Evolutionary conservation across 345 rosid genomes (phyloP).

Genomic region (Pugionium cornutum): DNA sequence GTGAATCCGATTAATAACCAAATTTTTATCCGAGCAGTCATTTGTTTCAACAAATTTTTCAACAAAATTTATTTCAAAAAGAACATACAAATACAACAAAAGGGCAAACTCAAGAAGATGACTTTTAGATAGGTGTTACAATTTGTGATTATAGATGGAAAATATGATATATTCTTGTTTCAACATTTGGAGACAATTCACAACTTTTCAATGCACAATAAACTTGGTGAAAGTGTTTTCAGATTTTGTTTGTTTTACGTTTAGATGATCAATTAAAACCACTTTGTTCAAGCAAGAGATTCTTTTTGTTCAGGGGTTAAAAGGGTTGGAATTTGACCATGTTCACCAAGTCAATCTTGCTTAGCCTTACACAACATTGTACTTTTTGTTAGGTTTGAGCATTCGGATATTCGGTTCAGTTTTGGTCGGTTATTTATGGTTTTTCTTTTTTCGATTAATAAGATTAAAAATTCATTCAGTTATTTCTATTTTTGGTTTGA

Average conservation of each 20-base stretch:
- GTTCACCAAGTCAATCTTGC: slow-evolving; percentile 76
- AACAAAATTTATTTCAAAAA: not conserved
- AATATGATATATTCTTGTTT: not conserved
- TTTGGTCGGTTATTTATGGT: no score
- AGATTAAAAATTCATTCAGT: no score
- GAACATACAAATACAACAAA: not conserved
- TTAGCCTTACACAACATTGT: slow-evolving; percentile 78
- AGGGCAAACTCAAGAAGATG: not conserved
- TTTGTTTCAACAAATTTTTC: no score
- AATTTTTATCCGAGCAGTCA: not conserved
- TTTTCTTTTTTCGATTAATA: no score
- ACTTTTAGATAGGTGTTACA: not conserved
- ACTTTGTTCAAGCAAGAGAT: slow-evolving; percentile 15
- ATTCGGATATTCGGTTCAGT: no score
- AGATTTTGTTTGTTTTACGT: not conserved
- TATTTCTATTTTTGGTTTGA: no score
- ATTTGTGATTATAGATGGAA: not conserved
- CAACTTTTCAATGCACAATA: slow-evolving; percentile 28
- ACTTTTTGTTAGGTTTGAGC: no score
- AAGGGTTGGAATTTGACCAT: slow-evolving; percentile 69
- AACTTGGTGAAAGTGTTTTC: not conserved
- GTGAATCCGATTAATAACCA: not conserved
- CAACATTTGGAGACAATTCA: slow-evolving; percentile 13
- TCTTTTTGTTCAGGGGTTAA: slow-evolving; percentile 46
- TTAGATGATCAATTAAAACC: not conserved